Evolutionary conservation across 2,329 filamentous ascomycete species (phyloP), one percentile per base, ranked within the genome.

Genomic region (Colletotrichum siamense): DNA sequence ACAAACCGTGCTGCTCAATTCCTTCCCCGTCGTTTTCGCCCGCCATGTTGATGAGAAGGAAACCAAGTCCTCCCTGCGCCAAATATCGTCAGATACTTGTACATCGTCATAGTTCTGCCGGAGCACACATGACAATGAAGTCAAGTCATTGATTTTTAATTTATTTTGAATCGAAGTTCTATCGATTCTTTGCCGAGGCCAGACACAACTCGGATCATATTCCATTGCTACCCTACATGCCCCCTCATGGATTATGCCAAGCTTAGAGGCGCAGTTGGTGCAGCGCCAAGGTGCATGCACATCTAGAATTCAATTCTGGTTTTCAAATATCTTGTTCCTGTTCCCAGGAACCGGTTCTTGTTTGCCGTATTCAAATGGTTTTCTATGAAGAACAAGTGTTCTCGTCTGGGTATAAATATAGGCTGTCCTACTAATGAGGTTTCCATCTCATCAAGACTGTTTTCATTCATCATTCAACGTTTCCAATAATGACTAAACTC

Each of bases 331-430:
- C 4, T 49, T 22, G 6, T 49, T 49, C n/a, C 44, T 22, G 44
- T 49, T n/a, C 0, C 10, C 6, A 49, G 0, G 0, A 49, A 2
- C 6, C 4, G 44, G 1, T 13, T 49, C n/a, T 22, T 2, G 44
- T 1, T 22, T 22, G 0, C n/a, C 10, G 44, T 13, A n/a, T 49
- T 3, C 44, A 12, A 13, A 22, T 22, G 44, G 5, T 4, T n/a
- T 49, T 49, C 1, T 3, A 49, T 12, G 44, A 8, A 22, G 0
- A 49, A 49, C 9, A 49, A 22, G 18, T 49, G 44, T 2, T 1
- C 10, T 49, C 3, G n/a, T 49, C n/a, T 4, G 0, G 44, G 10
- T 49, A 13, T 49, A 22, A 49, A 22, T 49, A 2, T 0, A 8
- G 6, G 44, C 9, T 39, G 16, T 16, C 36, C 7, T 15, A 39